Percentiles rank a stretch among this genome's conserved stretches.
phyloP scores from a whole-genome alignment of 2,329 filamentous ascomycete species.

The Arthrocladium fulminans region DNA sequence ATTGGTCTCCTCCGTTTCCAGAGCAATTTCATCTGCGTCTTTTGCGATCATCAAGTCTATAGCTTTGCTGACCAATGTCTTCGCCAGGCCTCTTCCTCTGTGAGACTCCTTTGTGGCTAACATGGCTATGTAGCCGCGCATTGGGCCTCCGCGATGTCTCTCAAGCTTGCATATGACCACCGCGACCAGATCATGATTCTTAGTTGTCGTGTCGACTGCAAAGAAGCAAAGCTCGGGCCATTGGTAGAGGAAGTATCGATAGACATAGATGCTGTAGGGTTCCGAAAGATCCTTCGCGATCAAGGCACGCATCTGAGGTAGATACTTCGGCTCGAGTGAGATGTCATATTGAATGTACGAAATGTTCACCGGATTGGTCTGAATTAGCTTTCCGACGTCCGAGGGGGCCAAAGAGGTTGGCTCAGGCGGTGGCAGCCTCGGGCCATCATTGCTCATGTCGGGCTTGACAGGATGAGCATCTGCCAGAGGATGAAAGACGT shows the following conservation, averaged over 20 bases:
- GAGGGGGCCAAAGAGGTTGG: not conserved
- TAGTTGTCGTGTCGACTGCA: constrained; percentile 46
- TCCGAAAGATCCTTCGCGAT: constrained; percentile 96
- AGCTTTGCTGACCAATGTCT: constrained; percentile 75
- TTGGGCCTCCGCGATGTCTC: constrained; percentile 72
- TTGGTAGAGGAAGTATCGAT: constrained; percentile 94
- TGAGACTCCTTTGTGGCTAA: constrained; percentile 76
- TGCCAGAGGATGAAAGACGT: not conserved
- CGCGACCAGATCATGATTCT: constrained; percentile 62
- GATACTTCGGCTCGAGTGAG: constrained; percentile 54
- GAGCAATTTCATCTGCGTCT: constrained; percentile 83
- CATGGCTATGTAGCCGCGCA: constrained; percentile 97
- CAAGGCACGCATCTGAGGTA: constrained; percentile 79
- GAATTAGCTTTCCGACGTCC: constrained; percentile 10
- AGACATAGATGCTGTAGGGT: constrained; percentile 98
- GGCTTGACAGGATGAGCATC: not conserved
- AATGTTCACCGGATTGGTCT: constrained; percentile 25
- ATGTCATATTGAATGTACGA: constrained; percentile 53
- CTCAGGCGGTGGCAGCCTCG: not conserved
- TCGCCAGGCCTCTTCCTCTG: constrained; percentile 79
- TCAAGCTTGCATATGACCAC: constrained; percentile 95
- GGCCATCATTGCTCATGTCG: constrained; percentile 6
- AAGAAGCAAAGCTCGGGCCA: constrained; percentile 98
- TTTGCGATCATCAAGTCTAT: constrained; percentile 82
- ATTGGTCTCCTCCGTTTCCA: constrained; percentile 94